Percentiles rank a stretch among this genome's conserved stretches.
phyloP scores from a whole-genome alignment of 2,329 filamentous ascomycete species.

The Lizonia empirigonia region DNA sequence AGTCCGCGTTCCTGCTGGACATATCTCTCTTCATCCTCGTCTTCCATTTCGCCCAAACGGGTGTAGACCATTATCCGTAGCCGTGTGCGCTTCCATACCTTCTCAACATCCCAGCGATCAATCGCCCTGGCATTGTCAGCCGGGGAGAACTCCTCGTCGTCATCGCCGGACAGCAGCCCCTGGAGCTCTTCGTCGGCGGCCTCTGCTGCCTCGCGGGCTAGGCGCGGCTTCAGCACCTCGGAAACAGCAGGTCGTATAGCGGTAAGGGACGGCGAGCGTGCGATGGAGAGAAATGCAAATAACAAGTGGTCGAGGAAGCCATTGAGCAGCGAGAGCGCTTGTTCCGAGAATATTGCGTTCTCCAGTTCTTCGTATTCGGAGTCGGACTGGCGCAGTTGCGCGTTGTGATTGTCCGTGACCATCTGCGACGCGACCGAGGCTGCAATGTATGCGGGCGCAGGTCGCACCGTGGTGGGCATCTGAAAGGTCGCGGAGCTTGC shows the following conservation, averaged over 20 bases:
- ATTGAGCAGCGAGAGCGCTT: conserved; percentile 81
- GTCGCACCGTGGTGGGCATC: conserved; percentile 73
- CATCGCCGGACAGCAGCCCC: conserved; percentile 85
- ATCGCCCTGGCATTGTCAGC: conserved; percentile 38
- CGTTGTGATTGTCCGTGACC: conserved; percentile 85
- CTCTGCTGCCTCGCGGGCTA: conserved; percentile 82
- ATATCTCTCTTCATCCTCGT: conserved; percentile 92
- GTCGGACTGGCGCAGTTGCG: conserved; percentile 70
- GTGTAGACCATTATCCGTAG: conserved; percentile 98
- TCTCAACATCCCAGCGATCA: conserved; percentile 83
- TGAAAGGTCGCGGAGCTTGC: conserved; percentile 57
- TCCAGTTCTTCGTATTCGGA: conserved; percentile 65
- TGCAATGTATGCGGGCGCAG: conserved; percentile 85
- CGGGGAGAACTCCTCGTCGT: conserved; percentile 49
- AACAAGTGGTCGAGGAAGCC: conserved; percentile 91
- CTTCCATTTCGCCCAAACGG: conserved; percentile 93
- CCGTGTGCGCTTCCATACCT: conserved; percentile 91
- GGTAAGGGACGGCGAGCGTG: conserved; percentile 76
- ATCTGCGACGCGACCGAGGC: conserved; percentile 87
- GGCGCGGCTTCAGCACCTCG: conserved; percentile 85
- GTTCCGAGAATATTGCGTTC: conserved; percentile 72
- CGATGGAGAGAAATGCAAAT: conserved; percentile 82
- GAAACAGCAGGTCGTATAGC: conserved; percentile 80
- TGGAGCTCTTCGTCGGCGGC: conserved; percentile 85
- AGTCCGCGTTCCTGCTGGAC: conserved; percentile 73